Evolutionary conservation across 2,329 filamentous ascomycete species (phyloP).

Genomic region (Aspergillus nomiae): DNA sequence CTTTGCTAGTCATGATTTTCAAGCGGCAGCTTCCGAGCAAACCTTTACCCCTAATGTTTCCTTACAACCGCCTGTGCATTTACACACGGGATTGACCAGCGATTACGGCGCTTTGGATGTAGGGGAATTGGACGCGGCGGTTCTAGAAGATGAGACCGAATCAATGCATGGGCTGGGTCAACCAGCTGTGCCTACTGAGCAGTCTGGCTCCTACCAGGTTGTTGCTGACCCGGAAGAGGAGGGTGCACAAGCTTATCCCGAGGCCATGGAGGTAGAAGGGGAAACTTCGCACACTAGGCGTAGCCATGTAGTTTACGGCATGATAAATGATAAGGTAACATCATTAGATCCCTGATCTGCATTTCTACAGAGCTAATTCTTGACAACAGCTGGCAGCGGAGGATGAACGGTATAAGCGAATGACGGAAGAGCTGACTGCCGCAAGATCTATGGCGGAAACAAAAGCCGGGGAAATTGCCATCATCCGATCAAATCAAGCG

Average conservation of each 20-base stretch:
- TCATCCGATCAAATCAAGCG: slow-evolving; percentile 60
- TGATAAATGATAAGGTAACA: slow-evolving; percentile 30
- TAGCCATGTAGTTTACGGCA: slow-evolving; percentile 16
- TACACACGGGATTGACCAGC: slow-evolving; percentile 40
- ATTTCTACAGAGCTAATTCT: slow-evolving; percentile 12
- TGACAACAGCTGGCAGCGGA: slow-evolving; percentile 39
- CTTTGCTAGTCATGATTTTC: not conserved
- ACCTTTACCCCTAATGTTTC: slow-evolving; percentile 17
- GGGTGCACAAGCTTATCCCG: slow-evolving; percentile 2
- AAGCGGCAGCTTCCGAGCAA: slow-evolving; percentile 4
- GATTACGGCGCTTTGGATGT: slow-evolving; percentile 47
- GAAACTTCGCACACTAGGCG: slow-evolving; percentile 11
- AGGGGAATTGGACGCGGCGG: slow-evolving; percentile 46
- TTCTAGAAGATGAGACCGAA: slow-evolving; percentile 39
- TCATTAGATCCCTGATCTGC: no score
- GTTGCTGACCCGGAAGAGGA: slow-evolving; percentile 25
- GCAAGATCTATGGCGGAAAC: slow-evolving; percentile 47
- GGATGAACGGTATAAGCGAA: slow-evolving; percentile 41
- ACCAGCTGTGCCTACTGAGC: slow-evolving; percentile 11
- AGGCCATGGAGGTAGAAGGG: slow-evolving; percentile 22
- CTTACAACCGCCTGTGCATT: slow-evolving; percentile 29
- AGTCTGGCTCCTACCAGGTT: slow-evolving; percentile 8
- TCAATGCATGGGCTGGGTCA: slow-evolving; percentile 15
- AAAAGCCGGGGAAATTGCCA: slow-evolving; percentile 63
- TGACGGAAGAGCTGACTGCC: slow-evolving; percentile 40